Evolutionary conservation across 805 yeast genomes (phyloP).

Genomic region (Ogataea degrootiae): DNA sequence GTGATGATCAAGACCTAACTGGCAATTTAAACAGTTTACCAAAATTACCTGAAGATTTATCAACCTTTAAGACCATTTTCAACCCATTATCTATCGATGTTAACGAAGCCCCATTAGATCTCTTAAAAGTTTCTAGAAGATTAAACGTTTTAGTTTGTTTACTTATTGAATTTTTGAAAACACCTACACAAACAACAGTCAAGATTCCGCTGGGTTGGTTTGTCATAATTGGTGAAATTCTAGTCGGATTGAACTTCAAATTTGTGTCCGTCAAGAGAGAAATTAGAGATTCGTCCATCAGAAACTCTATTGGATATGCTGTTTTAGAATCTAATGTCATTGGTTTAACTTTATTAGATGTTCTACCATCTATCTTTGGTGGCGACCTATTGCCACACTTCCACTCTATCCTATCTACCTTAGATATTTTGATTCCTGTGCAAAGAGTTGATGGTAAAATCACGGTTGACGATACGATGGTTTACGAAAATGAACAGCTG

Average conservation of each 20-base stretch:
- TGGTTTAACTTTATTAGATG: slow-evolving; percentile 40
- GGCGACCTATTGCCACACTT: slow-evolving; percentile 42
- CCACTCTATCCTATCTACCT: slow-evolving; percentile 42
- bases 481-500: slow-evolving; percentile 27
- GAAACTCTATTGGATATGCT: slow-evolving; percentile 38
- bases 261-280: slow-evolving; percentile 55
- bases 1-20: slow-evolving; percentile 48
- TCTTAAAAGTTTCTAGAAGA: slow-evolving; percentile 49
- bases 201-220: slow-evolving; percentile 58
- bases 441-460: slow-evolving; percentile 34
- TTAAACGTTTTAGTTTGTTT: slow-evolving; percentile 42
- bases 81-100: slow-evolving; percentile 54
- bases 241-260: slow-evolving; percentile 50
- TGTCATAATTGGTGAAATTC: slow-evolving; percentile 46
- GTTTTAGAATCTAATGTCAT: slow-evolving; percentile 39
- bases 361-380: slow-evolving; percentile 32
- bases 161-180: slow-evolving; percentile 40
- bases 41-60: slow-evolving; percentile 17
- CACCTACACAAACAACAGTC: slow-evolving; percentile 49
- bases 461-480: slow-evolving; percentile 32
- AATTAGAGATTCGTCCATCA: slow-evolving; percentile 49
- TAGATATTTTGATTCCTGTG: slow-evolving; percentile 60
- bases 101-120: slow-evolving; percentile 42
- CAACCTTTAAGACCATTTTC: slow-evolving; percentile 30
- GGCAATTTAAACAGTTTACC: slow-evolving; percentile 39